phyloP scores from a whole-genome alignment of 305 asterid species.

The Fraxinus paxiana region DNA sequence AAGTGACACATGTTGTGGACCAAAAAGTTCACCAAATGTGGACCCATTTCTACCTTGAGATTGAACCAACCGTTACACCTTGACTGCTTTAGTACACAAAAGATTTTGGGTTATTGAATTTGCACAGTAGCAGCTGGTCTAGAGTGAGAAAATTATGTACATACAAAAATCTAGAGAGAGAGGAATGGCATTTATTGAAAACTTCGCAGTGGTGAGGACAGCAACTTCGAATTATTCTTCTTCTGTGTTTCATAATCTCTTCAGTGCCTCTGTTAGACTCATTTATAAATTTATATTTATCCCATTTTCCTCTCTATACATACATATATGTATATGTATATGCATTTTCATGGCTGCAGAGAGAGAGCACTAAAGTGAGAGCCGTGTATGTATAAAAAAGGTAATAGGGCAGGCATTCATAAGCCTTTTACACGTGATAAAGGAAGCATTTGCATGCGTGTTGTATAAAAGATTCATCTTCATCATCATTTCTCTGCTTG shows the following conservation, averaged over 20 bases:
- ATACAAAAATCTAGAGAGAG: constrained; percentile 3
- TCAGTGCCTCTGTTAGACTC: constrained; percentile 16
- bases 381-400: constrained; percentile 26
- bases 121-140: constrained; percentile 19
- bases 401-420: constrained; percentile 42
- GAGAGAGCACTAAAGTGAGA: constrained; percentile 21
- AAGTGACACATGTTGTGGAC: constrained; percentile 1
- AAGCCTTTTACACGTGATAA: constrained; percentile 77
- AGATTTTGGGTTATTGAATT: constrained; percentile 41
- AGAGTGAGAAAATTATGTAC: constrained; percentile 9
- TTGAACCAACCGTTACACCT: constrained; percentile 76
- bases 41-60: constrained; percentile 23
- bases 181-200: constrained; percentile 34
- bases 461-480: constrained; percentile 63
- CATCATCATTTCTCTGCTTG: constrained; percentile 40
- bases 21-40: constrained; percentile 6
- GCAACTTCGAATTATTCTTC: constrained; percentile 65
- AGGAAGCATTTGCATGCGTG: constrained; percentile 90
- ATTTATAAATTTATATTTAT: constrained; percentile 22
- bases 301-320: not conserved
- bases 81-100: constrained; percentile 50
- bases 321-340: constrained; percentile 1
- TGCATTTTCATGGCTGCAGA: constrained; percentile 21
- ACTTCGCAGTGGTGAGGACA: constrained; percentile 54
- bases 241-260: constrained; percentile 31